phyloP scores from a whole-genome alignment of 2,329 filamentous ascomycete species.

The Hypoxylon sp. region DNA sequence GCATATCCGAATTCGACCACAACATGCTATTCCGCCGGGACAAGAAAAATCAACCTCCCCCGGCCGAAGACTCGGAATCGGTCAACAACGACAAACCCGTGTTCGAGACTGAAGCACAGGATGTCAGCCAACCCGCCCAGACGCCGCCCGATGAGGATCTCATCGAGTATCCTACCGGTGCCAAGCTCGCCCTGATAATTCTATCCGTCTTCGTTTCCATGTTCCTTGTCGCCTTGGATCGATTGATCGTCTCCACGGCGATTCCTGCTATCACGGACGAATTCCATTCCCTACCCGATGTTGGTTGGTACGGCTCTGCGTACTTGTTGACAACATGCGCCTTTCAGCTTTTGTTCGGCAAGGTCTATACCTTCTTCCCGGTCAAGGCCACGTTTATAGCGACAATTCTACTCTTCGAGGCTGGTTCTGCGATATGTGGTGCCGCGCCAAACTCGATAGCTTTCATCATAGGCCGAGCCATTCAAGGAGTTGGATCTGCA shows the following conservation, averaged over 20 bases:
- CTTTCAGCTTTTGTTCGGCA: slow-evolving; percentile 53
- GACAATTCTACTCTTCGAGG: slow-evolving; percentile 42
- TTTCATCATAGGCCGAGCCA: slow-evolving; percentile 43
- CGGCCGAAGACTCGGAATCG: slow-evolving; percentile 3
- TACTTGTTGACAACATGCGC: slow-evolving; percentile 50
- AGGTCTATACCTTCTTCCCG: slow-evolving; percentile 51
- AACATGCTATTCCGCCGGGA: slow-evolving; percentile 30
- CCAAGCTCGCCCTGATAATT: slow-evolving; percentile 47
- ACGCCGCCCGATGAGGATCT: slow-evolving; percentile 24
- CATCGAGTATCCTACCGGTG: slow-evolving; percentile 47
- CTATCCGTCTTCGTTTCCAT: slow-evolving; percentile 49
- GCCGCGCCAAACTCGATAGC: slow-evolving; percentile 39
- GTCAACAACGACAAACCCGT: slow-evolving; percentile 2
- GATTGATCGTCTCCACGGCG: slow-evolving; percentile 51
- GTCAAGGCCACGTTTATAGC: slow-evolving; percentile 47
- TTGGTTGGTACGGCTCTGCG: slow-evolving; percentile 53
- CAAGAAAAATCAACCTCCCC: slow-evolving; percentile 23
- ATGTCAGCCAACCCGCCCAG: slow-evolving; percentile 11
- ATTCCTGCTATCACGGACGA: slow-evolving; percentile 52
- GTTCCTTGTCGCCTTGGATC: slow-evolving; percentile 52
- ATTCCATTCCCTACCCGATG: slow-evolving; percentile 49
- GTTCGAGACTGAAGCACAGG: slow-evolving; percentile 20
- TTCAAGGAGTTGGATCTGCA: slow-evolving; percentile 34
- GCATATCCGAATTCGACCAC: not conserved
- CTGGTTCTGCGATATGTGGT: slow-evolving; percentile 42